Percentiles rank a stretch among this genome's conserved stretches.
Conservation (phyloP, 1,139 yeast genomes). For the Casaregolazyma lundiana region DNA sequence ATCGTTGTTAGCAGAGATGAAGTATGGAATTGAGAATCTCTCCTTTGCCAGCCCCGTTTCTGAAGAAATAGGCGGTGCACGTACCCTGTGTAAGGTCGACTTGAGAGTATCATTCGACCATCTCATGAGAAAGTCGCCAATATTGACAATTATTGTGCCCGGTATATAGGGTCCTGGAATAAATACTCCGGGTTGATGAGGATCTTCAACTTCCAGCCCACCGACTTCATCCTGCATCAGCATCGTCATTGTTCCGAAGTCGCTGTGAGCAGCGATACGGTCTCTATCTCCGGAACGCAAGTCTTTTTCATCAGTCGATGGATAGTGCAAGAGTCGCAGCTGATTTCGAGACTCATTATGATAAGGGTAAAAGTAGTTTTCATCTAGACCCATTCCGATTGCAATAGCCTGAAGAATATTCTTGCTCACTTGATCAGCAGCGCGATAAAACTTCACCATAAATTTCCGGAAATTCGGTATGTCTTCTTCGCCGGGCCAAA, state of each 20-base stretch:
- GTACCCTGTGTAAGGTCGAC: conserved; percentile 15
- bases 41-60: conserved; percentile 2
- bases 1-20: conserved; percentile 3
- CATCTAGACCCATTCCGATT: not conserved
- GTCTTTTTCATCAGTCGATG: not conserved
- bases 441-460: conserved; percentile 3
- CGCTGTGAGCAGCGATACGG: conserved; percentile 11
- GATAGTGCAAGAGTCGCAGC: not conserved
- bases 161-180: conserved; percentile 12
- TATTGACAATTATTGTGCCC: conserved; percentile 12
- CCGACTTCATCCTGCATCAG: conserved; percentile 8
- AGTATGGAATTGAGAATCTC: conserved; percentile 7
- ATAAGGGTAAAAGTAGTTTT: not conserved
- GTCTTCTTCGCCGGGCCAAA: conserved; percentile 8
- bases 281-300: conserved; percentile 1
- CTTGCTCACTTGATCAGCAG: not conserved
- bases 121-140: conserved; percentile 15
- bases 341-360: not conserved
- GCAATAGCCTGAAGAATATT: not conserved
- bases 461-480: conserved; percentile 8
- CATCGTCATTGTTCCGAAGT: conserved; percentile 11
- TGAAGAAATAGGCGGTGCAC: conserved; percentile 11
- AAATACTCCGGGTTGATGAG: conserved; percentile 10
- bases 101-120: conserved; percentile 16
- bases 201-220: conserved; percentile 12